Conservation (phyloP, 257 asterid species). For the Nicotiana sylvestris region DNA sequence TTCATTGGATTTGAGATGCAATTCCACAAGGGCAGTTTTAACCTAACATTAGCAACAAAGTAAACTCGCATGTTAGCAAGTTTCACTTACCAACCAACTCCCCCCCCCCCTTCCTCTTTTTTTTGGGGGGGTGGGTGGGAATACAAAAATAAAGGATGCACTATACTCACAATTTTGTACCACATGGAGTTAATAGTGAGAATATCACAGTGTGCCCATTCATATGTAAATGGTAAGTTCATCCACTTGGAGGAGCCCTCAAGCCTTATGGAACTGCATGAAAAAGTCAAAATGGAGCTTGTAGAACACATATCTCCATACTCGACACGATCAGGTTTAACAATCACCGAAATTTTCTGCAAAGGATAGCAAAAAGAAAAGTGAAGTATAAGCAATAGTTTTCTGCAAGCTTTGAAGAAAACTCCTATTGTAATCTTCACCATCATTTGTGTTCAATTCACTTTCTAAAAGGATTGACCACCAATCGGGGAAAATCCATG, state of each 20-base stretch:
- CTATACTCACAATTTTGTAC: conserved; percentile 52
- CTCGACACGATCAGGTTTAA: conserved; percentile 49
- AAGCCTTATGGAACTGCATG: conserved; percentile 45
- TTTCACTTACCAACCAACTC: background rate
- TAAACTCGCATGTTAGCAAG: background rate
- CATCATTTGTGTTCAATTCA: background rate
- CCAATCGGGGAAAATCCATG: background rate
- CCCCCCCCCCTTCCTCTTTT: accelerated
- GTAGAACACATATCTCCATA: conserved; percentile 35
- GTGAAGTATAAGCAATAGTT: background rate
- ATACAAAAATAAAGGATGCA: conserved; percentile 18
- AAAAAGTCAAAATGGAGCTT: conserved; percentile 48
- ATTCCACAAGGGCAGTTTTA: conserved; percentile 41
- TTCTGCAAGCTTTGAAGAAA: conserved; percentile 13
- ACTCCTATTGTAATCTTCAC: background rate
- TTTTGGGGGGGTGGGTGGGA: background rate
- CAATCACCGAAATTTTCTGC: conserved; percentile 60
- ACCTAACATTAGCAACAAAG: conserved; percentile 33
- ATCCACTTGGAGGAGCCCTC: conserved; percentile 31
- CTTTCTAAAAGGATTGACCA: background rate
- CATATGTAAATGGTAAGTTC: conserved; percentile 23
- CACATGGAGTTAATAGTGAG: conserved; percentile 39
- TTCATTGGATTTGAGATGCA: conserved; percentile 26
- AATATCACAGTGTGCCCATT: conserved; percentile 50
- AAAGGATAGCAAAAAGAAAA: conserved; percentile 2